Conservation (phyloP, 768 basidiomycete species). For the Leccinellum albellum region DNA sequence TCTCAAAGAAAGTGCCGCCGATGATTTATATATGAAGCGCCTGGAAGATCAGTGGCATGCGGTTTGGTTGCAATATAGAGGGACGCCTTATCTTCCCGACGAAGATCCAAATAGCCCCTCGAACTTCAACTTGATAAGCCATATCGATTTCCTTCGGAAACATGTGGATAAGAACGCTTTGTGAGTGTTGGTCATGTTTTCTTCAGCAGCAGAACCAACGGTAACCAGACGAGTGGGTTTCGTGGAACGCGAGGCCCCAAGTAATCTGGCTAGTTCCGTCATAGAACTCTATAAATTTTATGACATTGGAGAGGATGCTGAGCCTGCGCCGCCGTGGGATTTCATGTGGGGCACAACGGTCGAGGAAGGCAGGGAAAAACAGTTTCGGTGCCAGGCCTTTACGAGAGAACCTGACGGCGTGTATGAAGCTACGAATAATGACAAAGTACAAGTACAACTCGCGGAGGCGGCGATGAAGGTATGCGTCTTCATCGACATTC, state of each 20-base stretch:
- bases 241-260: conserved; percentile 39
- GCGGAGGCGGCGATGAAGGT: conserved; percentile 77
- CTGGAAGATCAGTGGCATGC: conserved; percentile 81
- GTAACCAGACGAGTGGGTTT: conserved; percentile 58
- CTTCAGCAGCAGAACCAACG: conserved; percentile 9
- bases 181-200: conserved; percentile 45
- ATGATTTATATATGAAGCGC: conserved; percentile 71
- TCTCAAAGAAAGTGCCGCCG: conserved; percentile 58
- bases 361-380: conserved; percentile 75
- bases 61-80: conserved; percentile 70
- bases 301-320: conserved; percentile 47
- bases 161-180: conserved; percentile 83
- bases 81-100: conserved; percentile 66
- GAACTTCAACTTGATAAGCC: conserved; percentile 78
- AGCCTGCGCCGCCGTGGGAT: conserved; percentile 53
- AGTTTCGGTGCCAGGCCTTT: conserved; percentile 55
- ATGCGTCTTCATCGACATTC: background rate
- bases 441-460: conserved; percentile 44
- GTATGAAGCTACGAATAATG: conserved; percentile 18
- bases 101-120: conserved; percentile 60
- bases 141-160: conserved; percentile 74
- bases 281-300: conserved; percentile 43
- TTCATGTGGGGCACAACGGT: conserved; percentile 70
- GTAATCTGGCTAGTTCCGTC: conserved; percentile 41
- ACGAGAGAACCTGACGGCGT: conserved; percentile 38